phyloP scores from a whole-genome alignment of 176 grass and related monocot species.

The Carex parvula region DNA sequence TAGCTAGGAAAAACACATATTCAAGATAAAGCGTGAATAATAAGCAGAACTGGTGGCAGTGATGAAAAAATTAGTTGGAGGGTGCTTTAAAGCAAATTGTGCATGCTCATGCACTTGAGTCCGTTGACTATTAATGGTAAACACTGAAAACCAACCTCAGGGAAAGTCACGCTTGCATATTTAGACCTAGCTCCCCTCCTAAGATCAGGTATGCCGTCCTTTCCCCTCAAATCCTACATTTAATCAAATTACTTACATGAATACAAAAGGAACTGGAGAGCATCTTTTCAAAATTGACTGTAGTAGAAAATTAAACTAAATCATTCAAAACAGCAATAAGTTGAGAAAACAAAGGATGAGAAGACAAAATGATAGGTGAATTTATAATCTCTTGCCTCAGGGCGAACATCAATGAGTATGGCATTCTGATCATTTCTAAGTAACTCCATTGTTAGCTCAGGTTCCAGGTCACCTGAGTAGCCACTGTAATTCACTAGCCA shows the following conservation, averaged over 20 bases:
- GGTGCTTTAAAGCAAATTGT: neutral
- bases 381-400: constrained; percentile 99
- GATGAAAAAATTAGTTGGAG: neutral
- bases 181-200: constrained; percentile 74
- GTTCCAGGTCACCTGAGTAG: constrained; percentile 77
- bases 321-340: constrained; percentile 20
- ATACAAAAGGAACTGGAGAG: constrained; percentile 10
- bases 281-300: neutral
- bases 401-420: constrained; percentile 94
- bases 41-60: neutral
- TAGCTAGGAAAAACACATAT: neutral
- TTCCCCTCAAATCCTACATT: constrained; percentile 74
- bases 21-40: neutral
- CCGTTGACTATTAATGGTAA: constrained; percentile 17
- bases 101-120: neutral
- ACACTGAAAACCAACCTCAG: constrained; percentile 50
- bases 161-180: constrained; percentile 70
- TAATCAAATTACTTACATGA: constrained; percentile 12
- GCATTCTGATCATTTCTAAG: constrained; percentile 67
- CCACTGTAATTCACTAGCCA: constrained; percentile 70
- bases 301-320: neutral
- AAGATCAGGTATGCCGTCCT: constrained; percentile 89
- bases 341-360: constrained; percentile 30
- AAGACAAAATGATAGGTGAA: constrained; percentile 71
- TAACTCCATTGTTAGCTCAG: constrained; percentile 70